Evolutionary conservation across 1,139 yeast genomes (phyloP).

Genomic region (Geotrichum macrosporum): DNA sequence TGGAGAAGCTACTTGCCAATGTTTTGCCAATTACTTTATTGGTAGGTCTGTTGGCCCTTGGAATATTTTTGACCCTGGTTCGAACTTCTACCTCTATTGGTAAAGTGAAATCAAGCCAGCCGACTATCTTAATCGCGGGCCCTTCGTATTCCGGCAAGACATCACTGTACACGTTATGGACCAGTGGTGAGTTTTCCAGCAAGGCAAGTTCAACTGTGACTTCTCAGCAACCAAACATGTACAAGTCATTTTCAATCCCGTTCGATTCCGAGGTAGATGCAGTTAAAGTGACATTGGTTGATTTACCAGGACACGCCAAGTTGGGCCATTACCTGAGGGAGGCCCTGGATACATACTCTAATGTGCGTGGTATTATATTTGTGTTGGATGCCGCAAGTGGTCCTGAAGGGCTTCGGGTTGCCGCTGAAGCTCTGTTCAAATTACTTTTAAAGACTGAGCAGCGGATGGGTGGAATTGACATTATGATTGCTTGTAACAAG

Average conservation of each 20-base stretch:
- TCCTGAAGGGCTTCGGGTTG: constrained; percentile 30
- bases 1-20: constrained; percentile 2
- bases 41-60: constrained; percentile 9
- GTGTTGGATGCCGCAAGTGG: constrained; percentile 49
- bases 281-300: constrained; percentile 49
- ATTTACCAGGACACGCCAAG: constrained; percentile 83
- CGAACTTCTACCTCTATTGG: constrained; percentile 13
- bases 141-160: constrained; percentile 76
- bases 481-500: constrained; percentile 76
- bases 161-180: constrained; percentile 45
- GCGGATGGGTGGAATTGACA: constrained; percentile 53
- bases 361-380: constrained; percentile 59
- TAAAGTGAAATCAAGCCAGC: constrained; percentile 33
- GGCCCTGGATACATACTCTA: constrained; percentile 29
- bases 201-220: constrained; percentile 42
- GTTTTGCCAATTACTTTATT: constrained; percentile 10
- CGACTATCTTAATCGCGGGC: constrained; percentile 69
- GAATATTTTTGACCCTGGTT: constrained; percentile 10
- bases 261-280: constrained; percentile 31
- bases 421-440: constrained; percentile 35
- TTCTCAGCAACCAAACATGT: constrained; percentile 45
- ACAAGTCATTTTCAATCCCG: constrained; percentile 40
- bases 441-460: constrained; percentile 35
- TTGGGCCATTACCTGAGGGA: constrained; percentile 35
- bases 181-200: too few relatives aligned